Conservation (phyloP, 169 alveolate species). For the Babesia ovata region DNA sequence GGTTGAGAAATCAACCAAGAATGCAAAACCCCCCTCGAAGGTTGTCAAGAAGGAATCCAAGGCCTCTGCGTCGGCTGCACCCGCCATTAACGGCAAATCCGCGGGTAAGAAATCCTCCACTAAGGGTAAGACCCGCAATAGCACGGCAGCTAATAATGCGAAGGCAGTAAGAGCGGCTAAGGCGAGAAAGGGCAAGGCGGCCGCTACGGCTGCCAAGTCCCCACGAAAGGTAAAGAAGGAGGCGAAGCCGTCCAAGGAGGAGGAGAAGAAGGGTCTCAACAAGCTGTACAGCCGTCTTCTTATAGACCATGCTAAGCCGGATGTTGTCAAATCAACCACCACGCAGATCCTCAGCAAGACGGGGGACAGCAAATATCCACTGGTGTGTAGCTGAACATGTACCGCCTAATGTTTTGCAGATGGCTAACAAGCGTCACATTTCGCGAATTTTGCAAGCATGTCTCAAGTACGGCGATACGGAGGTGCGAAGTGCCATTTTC, state of each 20-base stretch:
- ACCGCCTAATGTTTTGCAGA: not conserved
- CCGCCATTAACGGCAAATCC: too few species aligned
- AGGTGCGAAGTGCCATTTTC: constrained; percentile 26
- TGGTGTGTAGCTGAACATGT: constrained; percentile 19
- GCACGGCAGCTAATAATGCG: not conserved
- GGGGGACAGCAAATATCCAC: constrained; percentile 24
- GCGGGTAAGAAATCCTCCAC: not conserved
- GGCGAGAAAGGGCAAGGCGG: not conserved
- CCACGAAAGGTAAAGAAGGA: constrained; percentile 20
- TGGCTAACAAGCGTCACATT: constrained; percentile 45
- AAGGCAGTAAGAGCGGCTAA: not conserved
- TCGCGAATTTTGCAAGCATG: constrained; percentile 69
- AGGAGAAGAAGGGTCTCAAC: constrained; percentile 47
- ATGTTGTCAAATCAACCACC: constrained; percentile 27
- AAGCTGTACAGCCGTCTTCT: constrained; percentile 48
- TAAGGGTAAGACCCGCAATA: not conserved
- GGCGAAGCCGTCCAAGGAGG: constrained; percentile 40
- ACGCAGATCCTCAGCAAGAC: constrained; percentile 20
- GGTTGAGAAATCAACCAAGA: too few species aligned
- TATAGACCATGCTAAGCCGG: constrained; percentile 43
- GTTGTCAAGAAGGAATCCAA: too few species aligned
- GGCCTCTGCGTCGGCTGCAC: too few species aligned
- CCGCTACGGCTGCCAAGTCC: not conserved
- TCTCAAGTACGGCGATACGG: constrained; percentile 59
- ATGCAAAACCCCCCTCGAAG: too few species aligned